phyloP scores from a whole-genome alignment of 1,284 basidiomycete species.

The Macrocystidia cucumis region DNA sequence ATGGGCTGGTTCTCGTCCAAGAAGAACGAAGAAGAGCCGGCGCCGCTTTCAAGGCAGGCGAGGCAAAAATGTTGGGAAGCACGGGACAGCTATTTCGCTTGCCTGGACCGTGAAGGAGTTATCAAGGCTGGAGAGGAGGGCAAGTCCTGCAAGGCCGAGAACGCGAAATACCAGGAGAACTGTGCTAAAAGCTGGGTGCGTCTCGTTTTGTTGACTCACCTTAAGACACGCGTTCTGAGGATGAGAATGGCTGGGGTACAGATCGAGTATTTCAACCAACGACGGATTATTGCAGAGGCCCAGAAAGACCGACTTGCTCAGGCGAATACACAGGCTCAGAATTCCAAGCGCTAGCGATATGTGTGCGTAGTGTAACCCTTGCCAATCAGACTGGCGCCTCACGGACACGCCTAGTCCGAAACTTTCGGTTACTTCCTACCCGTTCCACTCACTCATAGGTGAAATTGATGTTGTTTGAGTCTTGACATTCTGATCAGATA shows the following conservation, averaged over 20 bases:
- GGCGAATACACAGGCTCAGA: constrained; percentile 40
- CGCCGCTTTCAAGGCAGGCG: constrained; percentile 42
- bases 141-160: constrained; percentile 42
- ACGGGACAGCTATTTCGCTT: constrained; percentile 70
- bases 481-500: too few relatives aligned
- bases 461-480: too few relatives aligned
- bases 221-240: too few relatives aligned
- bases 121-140: constrained; percentile 66
- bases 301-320: constrained; percentile 62
- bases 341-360: constrained; percentile 23
- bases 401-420: too few relatives aligned
- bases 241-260: too few relatives aligned
- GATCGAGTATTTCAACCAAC: constrained; percentile 82
- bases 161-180: constrained; percentile 47
- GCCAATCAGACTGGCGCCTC: not conserved
- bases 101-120: constrained; percentile 57
- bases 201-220: constrained; percentile 10
- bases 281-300: constrained; percentile 64
- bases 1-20: constrained; percentile 33
- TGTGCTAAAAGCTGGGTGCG: constrained; percentile 83
- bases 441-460: too few relatives aligned
- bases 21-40: constrained; percentile 28
- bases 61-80: constrained; percentile 71
- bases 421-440: too few relatives aligned
- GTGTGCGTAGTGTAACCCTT: constrained; percentile 6